Evolutionary conservation across 148 eudicot genomes (phyloP).

Genomic region (Camellia lanceoleosa): DNA sequence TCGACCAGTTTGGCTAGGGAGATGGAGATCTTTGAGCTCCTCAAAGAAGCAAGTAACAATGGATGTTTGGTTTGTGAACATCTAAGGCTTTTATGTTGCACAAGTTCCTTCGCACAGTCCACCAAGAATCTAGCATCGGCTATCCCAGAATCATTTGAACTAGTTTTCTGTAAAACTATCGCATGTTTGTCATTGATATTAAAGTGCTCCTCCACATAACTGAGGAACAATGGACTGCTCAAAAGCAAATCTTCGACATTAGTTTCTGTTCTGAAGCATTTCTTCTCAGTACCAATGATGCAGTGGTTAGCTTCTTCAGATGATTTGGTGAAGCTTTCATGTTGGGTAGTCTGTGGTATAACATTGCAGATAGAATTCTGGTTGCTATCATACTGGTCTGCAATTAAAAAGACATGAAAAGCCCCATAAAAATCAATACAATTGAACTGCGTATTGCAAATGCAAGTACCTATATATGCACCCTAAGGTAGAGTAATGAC

Average conservation of each 20-base stretch:
- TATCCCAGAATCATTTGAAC: slow-evolving; percentile 16
- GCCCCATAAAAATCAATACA: not conserved
- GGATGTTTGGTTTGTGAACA: slow-evolving; percentile 22
- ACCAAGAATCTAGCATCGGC: slow-evolving; percentile 33
- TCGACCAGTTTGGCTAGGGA: slow-evolving; percentile 39
- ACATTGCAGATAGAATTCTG: slow-evolving; percentile 18
- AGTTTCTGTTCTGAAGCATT: slow-evolving; percentile 15
- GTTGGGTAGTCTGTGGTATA: not conserved
- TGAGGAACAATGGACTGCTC: slow-evolving; percentile 38
- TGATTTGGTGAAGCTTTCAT: not conserved
- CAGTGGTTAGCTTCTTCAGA: slow-evolving; percentile 13
- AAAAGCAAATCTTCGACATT: slow-evolving; percentile 35
- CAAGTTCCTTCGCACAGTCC: slow-evolving; percentile 63
- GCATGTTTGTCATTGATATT: slow-evolving; percentile 26
- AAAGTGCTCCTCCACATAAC: slow-evolving; percentile 39
- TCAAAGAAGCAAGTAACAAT: slow-evolving; percentile 15
- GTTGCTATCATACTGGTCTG: slow-evolving; percentile 14
- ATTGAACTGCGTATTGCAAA: too few relatives aligned
- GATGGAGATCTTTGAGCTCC: slow-evolving; percentile 16
- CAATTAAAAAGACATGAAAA: slow-evolving; percentile 9
- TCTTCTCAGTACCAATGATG: slow-evolving; percentile 8
- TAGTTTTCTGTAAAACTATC: slow-evolving; percentile 2
- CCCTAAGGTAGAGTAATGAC: too few relatives aligned
- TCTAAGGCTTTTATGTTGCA: slow-evolving; percentile 35
- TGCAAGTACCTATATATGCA: too few relatives aligned